These are phyloP conservation scores for Canariomyces notabilis DNA, from an alignment of 2,329 filamentous ascomycete species.

Conservation along the genomic window DNA sequence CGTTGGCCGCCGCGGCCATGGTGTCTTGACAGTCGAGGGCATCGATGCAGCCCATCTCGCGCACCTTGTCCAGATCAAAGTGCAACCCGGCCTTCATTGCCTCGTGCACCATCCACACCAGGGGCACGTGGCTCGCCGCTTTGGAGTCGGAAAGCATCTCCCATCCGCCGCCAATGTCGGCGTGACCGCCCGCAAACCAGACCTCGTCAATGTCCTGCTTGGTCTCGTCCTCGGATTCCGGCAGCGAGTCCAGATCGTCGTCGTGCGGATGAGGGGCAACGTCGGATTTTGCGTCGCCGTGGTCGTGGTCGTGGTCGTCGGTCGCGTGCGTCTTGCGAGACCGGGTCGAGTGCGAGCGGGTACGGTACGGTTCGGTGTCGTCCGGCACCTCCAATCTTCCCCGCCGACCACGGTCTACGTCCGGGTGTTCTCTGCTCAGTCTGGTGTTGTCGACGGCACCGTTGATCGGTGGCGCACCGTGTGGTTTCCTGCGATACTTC, in stretches of 20 bases:
- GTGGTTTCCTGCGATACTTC: constrained; percentile 32
- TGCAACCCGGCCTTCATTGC: constrained; percentile 59
- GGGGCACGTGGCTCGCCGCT: constrained; percentile 58
- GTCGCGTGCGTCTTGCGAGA: constrained; percentile 24
- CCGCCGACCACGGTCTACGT: constrained; percentile 19
- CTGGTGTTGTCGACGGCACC: no score
- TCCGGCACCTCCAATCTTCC: constrained; percentile 23
- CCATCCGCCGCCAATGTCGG: constrained; percentile 76
- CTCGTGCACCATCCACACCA: constrained; percentile 62
- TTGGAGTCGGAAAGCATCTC: constrained; percentile 51
- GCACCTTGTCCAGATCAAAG: constrained; percentile 65
- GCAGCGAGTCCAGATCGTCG: constrained; percentile 30
- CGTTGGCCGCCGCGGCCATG: background rate
- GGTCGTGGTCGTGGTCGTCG: constrained; percentile 7
- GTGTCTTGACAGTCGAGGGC: constrained; percentile 34
- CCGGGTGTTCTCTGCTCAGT: no score
- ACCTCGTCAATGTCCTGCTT: constrained; percentile 74
- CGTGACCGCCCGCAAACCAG: constrained; percentile 76
- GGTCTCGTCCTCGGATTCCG: constrained; percentile 41
- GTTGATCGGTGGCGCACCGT: constrained; percentile 11
- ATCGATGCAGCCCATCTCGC: constrained; percentile 58
- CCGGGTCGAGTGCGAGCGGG: constrained; percentile 30
- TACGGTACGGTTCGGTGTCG: constrained; percentile 40
- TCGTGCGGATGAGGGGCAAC: constrained; percentile 17
- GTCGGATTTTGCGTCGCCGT: constrained; percentile 19